Conservation (phyloP, 2,329 filamentous ascomycete species). For the Botrytis cinerea region DNA sequence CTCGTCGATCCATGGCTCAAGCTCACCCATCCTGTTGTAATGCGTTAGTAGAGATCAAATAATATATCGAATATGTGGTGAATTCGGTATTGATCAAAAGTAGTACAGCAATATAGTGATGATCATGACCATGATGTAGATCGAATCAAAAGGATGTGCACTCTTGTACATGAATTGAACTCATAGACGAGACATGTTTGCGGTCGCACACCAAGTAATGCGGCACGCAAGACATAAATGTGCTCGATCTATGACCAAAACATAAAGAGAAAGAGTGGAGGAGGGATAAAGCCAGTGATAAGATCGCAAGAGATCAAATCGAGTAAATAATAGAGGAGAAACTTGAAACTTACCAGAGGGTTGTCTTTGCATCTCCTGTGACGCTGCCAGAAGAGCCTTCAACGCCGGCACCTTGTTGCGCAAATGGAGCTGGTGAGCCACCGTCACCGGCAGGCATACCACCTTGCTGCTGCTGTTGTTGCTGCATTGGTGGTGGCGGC, state of each 20-base stretch:
- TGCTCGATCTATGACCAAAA: not conserved
- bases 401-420: constrained; percentile 44
- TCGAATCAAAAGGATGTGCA: not conserved
- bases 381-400: constrained; percentile 43
- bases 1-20: constrained; percentile 99
- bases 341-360: constrained; percentile 51
- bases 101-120: not conserved
- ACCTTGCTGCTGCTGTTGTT: constrained; percentile 38
- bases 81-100: not conserved
- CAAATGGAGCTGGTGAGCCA: constrained; percentile 54
- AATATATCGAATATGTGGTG: not conserved
- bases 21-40: constrained; percentile 86
- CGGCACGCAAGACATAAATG: constrained; percentile 48
- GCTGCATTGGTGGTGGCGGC: constrained; percentile 51
- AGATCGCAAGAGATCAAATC: not conserved
- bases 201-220: constrained; percentile 37
- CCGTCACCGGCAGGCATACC: constrained; percentile 56
- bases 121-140: not conserved
- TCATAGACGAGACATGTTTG: not conserved
- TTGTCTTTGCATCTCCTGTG: constrained; percentile 55
- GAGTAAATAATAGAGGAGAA: not conserved
- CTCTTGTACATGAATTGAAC: constrained; percentile 1
- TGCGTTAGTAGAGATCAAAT: constrained; percentile 8
- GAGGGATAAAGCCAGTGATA: constrained; percentile 33
- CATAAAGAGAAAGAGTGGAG: constrained; percentile 38